These are phyloP conservation scores for Pseudoneurospora amorphoporcata DNA, from an alignment of 495 filamentous ascomycete genomes.

Conservation along the genomic window DNA sequence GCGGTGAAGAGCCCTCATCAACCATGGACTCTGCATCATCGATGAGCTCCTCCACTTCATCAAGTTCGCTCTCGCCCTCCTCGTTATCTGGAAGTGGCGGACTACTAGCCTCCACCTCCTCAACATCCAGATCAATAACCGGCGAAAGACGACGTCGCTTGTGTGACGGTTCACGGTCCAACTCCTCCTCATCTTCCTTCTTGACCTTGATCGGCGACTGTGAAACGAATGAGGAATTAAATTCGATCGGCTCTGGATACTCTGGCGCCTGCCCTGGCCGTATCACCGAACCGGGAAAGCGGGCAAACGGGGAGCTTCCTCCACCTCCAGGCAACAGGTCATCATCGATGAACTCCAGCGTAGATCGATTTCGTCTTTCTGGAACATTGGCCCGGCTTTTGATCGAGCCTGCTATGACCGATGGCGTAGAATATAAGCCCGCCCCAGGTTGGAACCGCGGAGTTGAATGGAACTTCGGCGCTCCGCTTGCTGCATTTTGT, in stretches of 20 bases:
- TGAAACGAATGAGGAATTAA: constrained; percentile 17
- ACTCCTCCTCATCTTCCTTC: not conserved
- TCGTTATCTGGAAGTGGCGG: not conserved
- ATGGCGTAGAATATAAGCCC: constrained; percentile 6
- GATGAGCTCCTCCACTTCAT: constrained; percentile 9
- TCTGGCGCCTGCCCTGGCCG: constrained; percentile 2
- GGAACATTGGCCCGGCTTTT: constrained; percentile 6
- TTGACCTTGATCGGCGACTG: constrained; percentile 9
- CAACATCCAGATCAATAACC: constrained; percentile 3
- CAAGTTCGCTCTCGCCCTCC: not conserved
- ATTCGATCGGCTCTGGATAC: constrained; percentile 25
- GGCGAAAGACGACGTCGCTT: constrained; percentile 19
- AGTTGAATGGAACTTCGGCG: constrained; percentile 26
- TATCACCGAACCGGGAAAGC: not conserved
- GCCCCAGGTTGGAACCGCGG: constrained; percentile 25
- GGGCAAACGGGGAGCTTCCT: constrained; percentile 5
- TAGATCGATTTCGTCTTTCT: constrained; percentile 4
- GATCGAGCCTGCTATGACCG: constrained; percentile 8
- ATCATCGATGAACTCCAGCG: constrained; percentile 22
- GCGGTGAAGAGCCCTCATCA: not conserved
- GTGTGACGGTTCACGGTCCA: constrained; percentile 7
- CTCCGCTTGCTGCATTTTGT: not conserved
- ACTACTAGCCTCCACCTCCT: constrained; percentile 8
- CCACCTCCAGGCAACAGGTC: constrained; percentile 8
- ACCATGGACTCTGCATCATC: constrained; percentile 16